phyloP scores from a whole-genome alignment of 2,329 filamentous ascomycete species.

The Xylariaceae sp. region DNA sequence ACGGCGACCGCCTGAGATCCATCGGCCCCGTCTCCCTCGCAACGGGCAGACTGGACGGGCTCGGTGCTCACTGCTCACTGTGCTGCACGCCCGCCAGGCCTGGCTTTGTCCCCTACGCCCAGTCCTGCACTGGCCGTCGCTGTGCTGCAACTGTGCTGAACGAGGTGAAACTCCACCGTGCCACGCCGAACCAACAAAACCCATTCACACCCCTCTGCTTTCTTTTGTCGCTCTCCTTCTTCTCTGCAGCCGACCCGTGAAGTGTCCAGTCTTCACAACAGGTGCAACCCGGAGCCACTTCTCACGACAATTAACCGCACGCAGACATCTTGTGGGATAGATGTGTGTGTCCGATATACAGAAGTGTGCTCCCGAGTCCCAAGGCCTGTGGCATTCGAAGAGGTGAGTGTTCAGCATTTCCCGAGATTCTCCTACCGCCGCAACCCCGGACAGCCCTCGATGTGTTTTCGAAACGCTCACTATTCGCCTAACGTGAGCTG shows the following conservation, averaged over 20 bases:
- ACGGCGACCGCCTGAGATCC: constrained; percentile 11
- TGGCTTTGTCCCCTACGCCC: no score
- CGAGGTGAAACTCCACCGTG: constrained; percentile 25
- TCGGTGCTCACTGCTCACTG: no score
- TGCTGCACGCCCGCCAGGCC: no score
- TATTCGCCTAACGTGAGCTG: no score
- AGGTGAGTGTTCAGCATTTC: not conserved
- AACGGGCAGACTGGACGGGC: constrained; percentile 12
- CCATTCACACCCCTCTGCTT: constrained; percentile 25
- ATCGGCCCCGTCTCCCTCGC: constrained; percentile 25
- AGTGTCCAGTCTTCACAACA: constrained; percentile 15
- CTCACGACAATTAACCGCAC: constrained; percentile 15
- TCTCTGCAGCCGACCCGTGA: constrained; percentile 22
- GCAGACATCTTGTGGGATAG: constrained; percentile 14
- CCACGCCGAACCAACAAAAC: constrained; percentile 24
- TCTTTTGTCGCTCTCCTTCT: constrained; percentile 16
- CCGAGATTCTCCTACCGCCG: not conserved
- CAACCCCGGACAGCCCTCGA: not conserved
- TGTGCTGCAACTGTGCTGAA: constrained; percentile 6
- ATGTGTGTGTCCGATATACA: constrained; percentile 15
- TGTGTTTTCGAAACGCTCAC: no score
- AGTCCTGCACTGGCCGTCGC: not conserved
- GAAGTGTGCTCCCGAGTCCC: not conserved
- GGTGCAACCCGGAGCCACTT: constrained; percentile 21
- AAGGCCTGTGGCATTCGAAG: not conserved